Base-by-base conservation (phyloP, 176 grass and related monocot genomes). In the Elymus sibiricus region DNA sequence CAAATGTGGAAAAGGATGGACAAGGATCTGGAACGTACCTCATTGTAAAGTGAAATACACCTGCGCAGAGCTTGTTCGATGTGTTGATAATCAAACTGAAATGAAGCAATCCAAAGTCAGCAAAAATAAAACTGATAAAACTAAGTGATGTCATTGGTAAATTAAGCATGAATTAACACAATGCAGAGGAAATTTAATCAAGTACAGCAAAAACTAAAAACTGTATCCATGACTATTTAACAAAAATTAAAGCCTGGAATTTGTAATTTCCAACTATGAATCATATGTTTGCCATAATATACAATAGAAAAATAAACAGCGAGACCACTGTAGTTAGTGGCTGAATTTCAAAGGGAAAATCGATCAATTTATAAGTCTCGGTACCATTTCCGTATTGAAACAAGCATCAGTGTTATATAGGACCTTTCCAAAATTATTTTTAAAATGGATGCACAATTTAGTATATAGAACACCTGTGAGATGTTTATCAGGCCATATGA, bases 21-120 rank as follows among this genome's bases (percentile, higher is more conserved):
- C 8, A 60, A 22, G 31, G 76, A 26, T 40, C 55, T 79, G 56
- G 11, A 12, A 62, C 22, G 25, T 80, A 95, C 95, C 88, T 98
- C 84, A 70, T 87, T 92, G 89, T 90, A 98, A 83, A 98, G 90
- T 76, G 89, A 93, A 90, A 95, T 80, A 75, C 87, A 95, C 35
- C 87, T 92, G 27, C 6, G 61, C 67, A 98, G 86, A 86, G 82
- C 89, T 81, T 70, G 74, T 90, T 94, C 89, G 81, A 87, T 51
- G 64, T 84, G 81, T 29, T 65, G 84, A 90, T 89, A 92, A 87
- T 89, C 79, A 49, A 31, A 72, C 83, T 98, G 81, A 88, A 89
- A 89, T 77, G 11, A 31, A 85, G 53, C 40, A 9, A 46, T 40
- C 32, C 22, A 21, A 21, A 35, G 79, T 74, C 28, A 81, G 31